Conservation (phyloP, 495 filamentous ascomycete species). For the Hypoxylon lienhwacheense region DNA sequence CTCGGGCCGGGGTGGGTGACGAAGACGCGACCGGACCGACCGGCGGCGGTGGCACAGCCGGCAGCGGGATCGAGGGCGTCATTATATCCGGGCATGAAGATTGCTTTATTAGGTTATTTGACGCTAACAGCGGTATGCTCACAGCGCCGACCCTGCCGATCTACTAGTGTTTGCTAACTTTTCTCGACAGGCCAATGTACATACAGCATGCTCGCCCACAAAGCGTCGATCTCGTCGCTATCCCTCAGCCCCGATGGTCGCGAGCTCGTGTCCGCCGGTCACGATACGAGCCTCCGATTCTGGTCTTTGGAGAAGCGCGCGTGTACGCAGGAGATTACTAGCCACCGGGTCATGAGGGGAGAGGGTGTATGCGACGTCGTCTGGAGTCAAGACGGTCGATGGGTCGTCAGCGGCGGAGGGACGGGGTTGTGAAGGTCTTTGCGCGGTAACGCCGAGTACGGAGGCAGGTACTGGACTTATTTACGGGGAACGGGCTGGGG, state of each 20-base stretch:
- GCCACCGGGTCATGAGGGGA: slow-evolving; percentile 86
- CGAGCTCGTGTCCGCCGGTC: slow-evolving; percentile 93
- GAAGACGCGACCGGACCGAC: slow-evolving; percentile 67
- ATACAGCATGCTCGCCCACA: slow-evolving; percentile 96
- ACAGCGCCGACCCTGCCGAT: not conserved
- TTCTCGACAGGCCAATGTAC: slow-evolving; percentile 84
- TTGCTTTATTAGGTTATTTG: slow-evolving; percentile 91
- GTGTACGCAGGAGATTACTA: slow-evolving; percentile 92
- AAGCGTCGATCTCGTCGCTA: slow-evolving; percentile 85
- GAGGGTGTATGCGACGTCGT: slow-evolving; percentile 91
- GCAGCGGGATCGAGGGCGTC: slow-evolving; percentile 81
- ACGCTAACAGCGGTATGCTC: slow-evolving; percentile 93
- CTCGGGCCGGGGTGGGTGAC: slow-evolving; percentile 59
- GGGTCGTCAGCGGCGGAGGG: slow-evolving; percentile 95
- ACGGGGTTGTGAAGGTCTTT: slow-evolving; percentile 96
- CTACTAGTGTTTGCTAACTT: slow-evolving; percentile 38
- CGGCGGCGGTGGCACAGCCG: slow-evolving; percentile 62
- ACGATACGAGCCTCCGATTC: slow-evolving; percentile 92
- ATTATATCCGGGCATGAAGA: slow-evolving; percentile 97
- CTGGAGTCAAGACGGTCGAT: slow-evolving; percentile 91
- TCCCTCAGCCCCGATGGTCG: slow-evolving; percentile 88
- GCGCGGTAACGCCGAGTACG: slow-evolving; percentile 48
- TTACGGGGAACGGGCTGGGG: not conserved
- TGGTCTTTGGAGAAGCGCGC: slow-evolving; percentile 95
- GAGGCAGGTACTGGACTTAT: not conserved